Base-by-base conservation (phyloP, 345 rosid genomes). In the Kandelia obovata region DNA sequence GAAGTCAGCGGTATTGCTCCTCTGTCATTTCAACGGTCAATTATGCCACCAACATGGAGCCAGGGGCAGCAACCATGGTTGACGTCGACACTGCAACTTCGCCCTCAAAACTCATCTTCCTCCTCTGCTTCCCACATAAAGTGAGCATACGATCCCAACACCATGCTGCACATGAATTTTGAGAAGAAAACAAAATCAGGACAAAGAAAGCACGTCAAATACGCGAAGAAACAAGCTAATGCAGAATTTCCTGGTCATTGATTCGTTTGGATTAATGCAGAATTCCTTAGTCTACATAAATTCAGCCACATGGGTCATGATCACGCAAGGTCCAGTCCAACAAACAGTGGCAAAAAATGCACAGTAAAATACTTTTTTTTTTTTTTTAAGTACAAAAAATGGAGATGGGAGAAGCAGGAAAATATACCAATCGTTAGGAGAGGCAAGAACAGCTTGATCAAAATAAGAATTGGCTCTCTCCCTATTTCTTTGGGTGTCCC, bases 51-150 rank as follows among this genome's bases (percentile, higher is more conserved):
- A 15, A 13, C 17, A 60, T 21, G 23, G 21, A 16, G 31, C n/a
- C 21, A 43, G 3, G 5, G 13, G 77, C 73, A 17, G 67, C 78
- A 70, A 74, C 86, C 87, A 83, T 57, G 4, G 75, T 78, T 27
- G 72, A 28, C 28, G 43, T 17, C 20, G 78, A 52, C 9, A 62
- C 69, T 67, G 53, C 69, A 37, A 23, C 77, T 23, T 34, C 26
- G 19, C 6, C 47, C 4, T 53, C 62, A 0, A 26, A 60, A 83
- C 0, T 81, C 88, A 0, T 82, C 86, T 5, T 80, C 88, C 0
- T 82, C 94, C 5, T 84, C 93, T n/a, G 89, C 77, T 61, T 88
- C 96, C 98, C 98, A 93, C 96, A 93, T 83, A 75, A 93, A 93
- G 6, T 78, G 75, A 5, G 98, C 97, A 59, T 90, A 93, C 0